A percentile compares a stretch with the other conserved stretches of the same genome.
phyloP scores from a whole-genome alignment of 2,329 filamentous ascomycete genomes.

The Phyllosticta capitalensis region DNA sequence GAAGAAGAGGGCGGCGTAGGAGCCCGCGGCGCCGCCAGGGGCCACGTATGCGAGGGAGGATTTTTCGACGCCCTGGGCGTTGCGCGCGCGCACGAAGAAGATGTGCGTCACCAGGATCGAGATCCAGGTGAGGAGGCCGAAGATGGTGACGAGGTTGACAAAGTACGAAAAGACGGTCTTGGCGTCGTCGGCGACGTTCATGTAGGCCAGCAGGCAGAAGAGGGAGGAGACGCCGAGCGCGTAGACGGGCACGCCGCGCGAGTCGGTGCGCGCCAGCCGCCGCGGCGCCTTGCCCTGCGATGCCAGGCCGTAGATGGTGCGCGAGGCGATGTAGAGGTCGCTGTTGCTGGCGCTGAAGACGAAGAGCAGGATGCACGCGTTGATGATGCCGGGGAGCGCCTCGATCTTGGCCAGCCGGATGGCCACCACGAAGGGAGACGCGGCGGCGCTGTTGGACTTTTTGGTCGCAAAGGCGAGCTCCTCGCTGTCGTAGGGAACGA shows the following conservation, averaged over 20 bases:
- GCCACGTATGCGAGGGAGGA: conserved; percentile 48
- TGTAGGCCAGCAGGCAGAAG: conserved; percentile 58
- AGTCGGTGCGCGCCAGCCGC: conserved; percentile 63
- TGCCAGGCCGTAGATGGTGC: conserved; percentile 64
- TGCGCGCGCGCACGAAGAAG: conserved; percentile 37
- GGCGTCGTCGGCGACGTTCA: conserved; percentile 36
- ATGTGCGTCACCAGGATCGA: conserved; percentile 41
- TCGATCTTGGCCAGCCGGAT: conserved; percentile 55
- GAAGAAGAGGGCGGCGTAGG: conserved; percentile 57
- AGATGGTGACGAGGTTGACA: conserved; percentile 36
- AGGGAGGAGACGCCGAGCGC: conserved; percentile 51
- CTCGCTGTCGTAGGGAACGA: conserved; percentile 60
- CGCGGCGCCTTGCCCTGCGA: conserved; percentile 61
- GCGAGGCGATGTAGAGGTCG: conserved; percentile 65
- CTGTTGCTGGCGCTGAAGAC: conserved; percentile 71
- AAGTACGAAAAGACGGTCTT: conserved; percentile 39
- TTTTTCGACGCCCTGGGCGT: conserved; percentile 37
- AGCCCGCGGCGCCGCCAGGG: conserved; percentile 63
- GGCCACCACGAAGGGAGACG: conserved; percentile 68
- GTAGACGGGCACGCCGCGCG: conserved; percentile 59
- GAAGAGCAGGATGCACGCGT: conserved; percentile 65
- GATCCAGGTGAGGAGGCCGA: conserved; percentile 38
- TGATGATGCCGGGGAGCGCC: conserved; percentile 57
- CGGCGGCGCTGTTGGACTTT: conserved; percentile 44
- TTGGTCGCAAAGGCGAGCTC: conserved; percentile 43